Evolutionary conservation across 1,284 basidiomycete species (phyloP), one percentile per base, ranked within the genome.

Genomic region (Ustilago shanxiensis): DNA sequence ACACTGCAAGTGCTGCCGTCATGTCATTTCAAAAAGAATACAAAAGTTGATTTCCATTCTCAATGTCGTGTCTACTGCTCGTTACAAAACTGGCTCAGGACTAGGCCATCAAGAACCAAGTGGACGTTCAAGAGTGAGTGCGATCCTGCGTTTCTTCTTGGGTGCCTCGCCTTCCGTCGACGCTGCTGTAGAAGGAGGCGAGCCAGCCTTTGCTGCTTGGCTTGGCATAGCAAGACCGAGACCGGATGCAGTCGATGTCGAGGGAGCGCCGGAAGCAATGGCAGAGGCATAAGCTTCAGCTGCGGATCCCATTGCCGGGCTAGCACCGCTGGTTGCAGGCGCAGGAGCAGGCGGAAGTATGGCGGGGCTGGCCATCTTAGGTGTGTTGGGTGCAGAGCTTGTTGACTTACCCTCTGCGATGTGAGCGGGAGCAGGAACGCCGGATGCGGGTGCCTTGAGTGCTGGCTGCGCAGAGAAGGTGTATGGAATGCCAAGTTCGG

Each of bases 141-240:
- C 93, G 20, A 95, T 91, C 35, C 94, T 89, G 66, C 94, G 90
- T 87, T 95, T 96, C 88, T 96, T 96, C 90, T 94, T 96, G 10
- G 93, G 92, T 16, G 90, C 91, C 55, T 89, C 89, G 13, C 16
- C 57, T 1, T 66, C 60, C 14, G 57, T 89, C 88, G 58, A 16
- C 5, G 37, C 29, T 31, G 72, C 39, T 84, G 54, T 22, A 26
- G 85, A 70, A 83, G 80, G 53, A 66, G 80, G 33, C 79, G 82
- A 54, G 49, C 44, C 66, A 65, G 57, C 61, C 16, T 58, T 63
- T 2, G 29, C 49, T 18, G 54, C 10, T 22, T 51, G 65, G 7
- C 49, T n/a, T 44, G 67, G 64, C 49, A 77, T 52, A 1, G 74
- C 74, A 8, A 77, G 59, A n/a, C 69, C 74, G 2, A 77, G 51